phyloP scores from a whole-genome alignment of 257 asterid genomes.

The Solanum bulbocastanum region DNA sequence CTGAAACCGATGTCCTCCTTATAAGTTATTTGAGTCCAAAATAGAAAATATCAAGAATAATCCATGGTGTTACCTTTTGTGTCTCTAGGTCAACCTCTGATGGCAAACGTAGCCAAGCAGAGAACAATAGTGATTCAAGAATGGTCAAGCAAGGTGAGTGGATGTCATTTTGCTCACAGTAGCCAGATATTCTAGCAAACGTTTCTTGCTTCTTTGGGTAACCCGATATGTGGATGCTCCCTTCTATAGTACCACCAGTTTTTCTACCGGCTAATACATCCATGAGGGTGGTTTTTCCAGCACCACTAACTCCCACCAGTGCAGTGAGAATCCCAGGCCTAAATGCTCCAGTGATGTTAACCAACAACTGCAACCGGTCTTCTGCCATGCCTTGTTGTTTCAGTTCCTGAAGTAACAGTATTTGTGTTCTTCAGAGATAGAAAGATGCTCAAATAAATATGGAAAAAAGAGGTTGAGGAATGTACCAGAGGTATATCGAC shows the following conservation, averaged over 20 bases:
- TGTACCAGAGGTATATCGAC: conserved; percentile 88
- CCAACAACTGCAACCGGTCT: conserved; percentile 67
- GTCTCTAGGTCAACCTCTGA: conserved; percentile 70
- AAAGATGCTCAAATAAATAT: background rate
- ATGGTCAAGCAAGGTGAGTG: conserved; percentile 94
- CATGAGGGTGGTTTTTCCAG: conserved; percentile 97
- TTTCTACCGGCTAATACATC: conserved; percentile 96
- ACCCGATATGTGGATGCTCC: conserved; percentile 73
- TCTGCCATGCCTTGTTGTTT: conserved; percentile 81
- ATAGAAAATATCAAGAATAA: background rate
- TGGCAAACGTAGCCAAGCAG: conserved; percentile 84
- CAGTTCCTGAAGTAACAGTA: conserved; percentile 51
- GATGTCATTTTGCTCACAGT: conserved; percentile 93
- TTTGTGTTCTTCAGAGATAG: conserved; percentile 3
- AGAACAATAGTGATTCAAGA: conserved; percentile 78
- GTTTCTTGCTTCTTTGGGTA: conserved; percentile 86
- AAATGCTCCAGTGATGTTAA: conserved; percentile 77
- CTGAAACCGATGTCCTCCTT: conserved; percentile 28
- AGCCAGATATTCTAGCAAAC: conserved; percentile 93
- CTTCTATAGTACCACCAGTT: conserved; percentile 87
- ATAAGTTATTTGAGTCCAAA: conserved; percentile 10
- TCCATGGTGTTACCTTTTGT: conserved; percentile 49
- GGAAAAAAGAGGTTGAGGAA: conserved; percentile 6
- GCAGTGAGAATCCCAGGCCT: conserved; percentile 95
- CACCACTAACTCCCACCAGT: conserved; percentile 93